Evolutionary conservation across 1,284 basidiomycete genomes (phyloP).

Genomic region (Singerocomus inundabilis): DNA sequence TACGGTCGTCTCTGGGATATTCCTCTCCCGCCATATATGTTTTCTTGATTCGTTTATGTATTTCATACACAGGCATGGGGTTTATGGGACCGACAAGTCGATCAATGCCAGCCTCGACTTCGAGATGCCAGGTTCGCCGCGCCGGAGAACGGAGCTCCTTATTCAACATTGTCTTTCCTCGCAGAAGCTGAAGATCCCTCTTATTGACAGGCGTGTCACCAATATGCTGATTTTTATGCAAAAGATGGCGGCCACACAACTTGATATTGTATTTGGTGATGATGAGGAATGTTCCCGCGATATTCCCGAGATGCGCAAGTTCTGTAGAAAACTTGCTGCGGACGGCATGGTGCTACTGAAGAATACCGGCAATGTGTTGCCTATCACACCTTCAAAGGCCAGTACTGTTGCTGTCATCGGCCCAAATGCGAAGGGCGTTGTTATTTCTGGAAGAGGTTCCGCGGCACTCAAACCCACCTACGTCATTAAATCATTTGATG

Average conservation of each 20-base stretch:
- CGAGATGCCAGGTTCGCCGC: neutral
- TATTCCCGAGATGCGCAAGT: neutral
- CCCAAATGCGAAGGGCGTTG: neutral
- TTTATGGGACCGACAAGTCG: neutral
- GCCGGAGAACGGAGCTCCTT: neutral
- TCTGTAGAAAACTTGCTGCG: neutral
- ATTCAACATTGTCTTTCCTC: neutral
- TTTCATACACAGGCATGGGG: neutral
- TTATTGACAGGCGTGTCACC: neutral
- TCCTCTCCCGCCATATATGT: neutral
- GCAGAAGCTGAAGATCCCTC: neutral
- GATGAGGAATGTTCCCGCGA: neutral
- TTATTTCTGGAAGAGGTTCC: neutral
- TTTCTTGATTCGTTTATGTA: neutral
- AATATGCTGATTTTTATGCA: neutral
- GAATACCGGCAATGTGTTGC: slow-evolving; percentile 57
- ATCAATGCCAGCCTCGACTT: neutral
- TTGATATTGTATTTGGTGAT: neutral
- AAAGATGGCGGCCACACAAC: neutral
- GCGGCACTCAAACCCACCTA: neutral
- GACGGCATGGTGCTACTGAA: slow-evolving; percentile 23
- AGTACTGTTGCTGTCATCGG: slow-evolving; percentile 38
- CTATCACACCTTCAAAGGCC: slow-evolving; percentile 46
- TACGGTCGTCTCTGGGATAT: neutral
- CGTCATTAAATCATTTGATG: neutral